These are phyloP conservation scores for Manihot esculenta DNA, from an alignment of 441 rosid genomes.

Conservation along the genomic window DNA sequence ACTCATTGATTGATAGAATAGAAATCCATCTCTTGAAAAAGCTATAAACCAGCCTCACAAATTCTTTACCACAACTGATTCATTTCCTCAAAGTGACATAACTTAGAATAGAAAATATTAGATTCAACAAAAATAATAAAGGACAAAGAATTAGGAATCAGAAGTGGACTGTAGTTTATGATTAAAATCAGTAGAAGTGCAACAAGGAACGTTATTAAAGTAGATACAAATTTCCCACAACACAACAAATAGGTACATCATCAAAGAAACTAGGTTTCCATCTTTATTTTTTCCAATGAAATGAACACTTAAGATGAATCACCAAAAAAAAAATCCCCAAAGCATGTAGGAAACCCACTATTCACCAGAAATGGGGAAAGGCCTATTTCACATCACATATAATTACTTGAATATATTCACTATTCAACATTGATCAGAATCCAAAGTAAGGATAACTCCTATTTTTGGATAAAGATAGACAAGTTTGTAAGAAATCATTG, in stretches of 20 bases:
- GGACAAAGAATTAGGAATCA: neutral
- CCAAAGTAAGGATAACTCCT: neutral
- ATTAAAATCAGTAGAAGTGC: neutral
- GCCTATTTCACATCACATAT: neutral
- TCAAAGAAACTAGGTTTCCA: neutral
- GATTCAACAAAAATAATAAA: neutral
- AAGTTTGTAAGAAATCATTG: neutral
- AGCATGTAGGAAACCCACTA: neutral
- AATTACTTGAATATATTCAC: neutral
- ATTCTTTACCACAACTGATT: neutral
- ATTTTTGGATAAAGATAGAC: neutral
- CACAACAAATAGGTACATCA: neutral
- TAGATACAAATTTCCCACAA: neutral
- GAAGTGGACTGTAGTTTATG: neutral
- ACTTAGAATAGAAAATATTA: neutral
- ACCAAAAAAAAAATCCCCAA: neutral
- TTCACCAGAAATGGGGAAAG: neutral
- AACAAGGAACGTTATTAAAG: neutral
- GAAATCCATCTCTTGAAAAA: neutral
- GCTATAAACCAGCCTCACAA: neutral
- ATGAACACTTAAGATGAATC: neutral
- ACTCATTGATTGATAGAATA: neutral
- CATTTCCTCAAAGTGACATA: neutral
- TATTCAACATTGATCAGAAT: neutral
- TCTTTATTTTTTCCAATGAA: neutral